Base-by-base conservation (phyloP, 2,329 filamentous ascomycete species). In the Colletotrichum gloeosporioides region DNA sequence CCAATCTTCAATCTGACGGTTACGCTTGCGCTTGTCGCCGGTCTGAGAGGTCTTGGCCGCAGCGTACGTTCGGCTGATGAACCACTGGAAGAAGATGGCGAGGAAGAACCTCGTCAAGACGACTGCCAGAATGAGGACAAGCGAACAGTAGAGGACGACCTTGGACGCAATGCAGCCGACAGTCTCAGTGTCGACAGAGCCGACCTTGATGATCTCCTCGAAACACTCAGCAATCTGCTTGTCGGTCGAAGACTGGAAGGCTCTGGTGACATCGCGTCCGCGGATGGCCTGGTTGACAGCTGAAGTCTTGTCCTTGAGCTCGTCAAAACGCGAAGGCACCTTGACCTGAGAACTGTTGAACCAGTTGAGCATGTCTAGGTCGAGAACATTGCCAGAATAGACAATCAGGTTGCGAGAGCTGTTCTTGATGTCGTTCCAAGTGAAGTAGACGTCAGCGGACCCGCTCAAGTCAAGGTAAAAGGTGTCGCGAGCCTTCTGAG, bases 81-180 rank as follows among this genome's bases (percentile, higher is more conserved):
- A 98, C 98, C 98, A 99, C 82, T 98, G 95, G 88, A 99, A 99
- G 75, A 96, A 85, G 61, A 99, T 83, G 13, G 97, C 97, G 68
- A 99, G 90, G n/a, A 94, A 82, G 82, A 99, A 99, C 79, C 98
- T 96, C 78, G 94, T 91, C 18, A 91, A 82, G 7, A 99, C 98
- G 68, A 99, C 95, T 6, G 95, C 93, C 76, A 99, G 87, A 86
- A 99, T 99, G 84, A 99, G 95, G 70, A 94, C 92, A 78, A 99
- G 88, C 6, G 96, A 98, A 69, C 98, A 93, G 82, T 99, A 99
- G 59, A 99, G 92, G 5, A 99, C 97, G 31, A 99, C 96, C 86
- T 98, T 95, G 78, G 96, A 98, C 3, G 97, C 97, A 83, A 99
- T 99, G 87, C 97, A 99, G 18, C 97, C 97, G 65, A 99, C 95